Conservation (phyloP, 176 grass and related monocot genomes). For the Pontederia paniculata region DNA sequence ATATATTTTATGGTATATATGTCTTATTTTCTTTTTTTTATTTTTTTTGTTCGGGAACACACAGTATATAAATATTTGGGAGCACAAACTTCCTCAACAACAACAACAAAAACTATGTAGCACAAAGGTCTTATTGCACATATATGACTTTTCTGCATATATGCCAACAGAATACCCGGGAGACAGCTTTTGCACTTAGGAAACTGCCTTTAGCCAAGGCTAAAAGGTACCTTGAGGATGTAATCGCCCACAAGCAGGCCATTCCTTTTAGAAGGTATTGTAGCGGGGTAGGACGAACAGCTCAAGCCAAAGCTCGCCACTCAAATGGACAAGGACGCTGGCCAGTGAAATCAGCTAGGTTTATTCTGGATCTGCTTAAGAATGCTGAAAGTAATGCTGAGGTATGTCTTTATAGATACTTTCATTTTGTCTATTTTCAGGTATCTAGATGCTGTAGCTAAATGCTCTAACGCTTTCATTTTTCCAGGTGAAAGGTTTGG, state of each 20-base stretch:
- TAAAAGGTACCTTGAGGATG: conserved; percentile 83
- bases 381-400: conserved; percentile 74
- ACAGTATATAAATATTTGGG: no score
- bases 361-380: no score
- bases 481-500: conserved; percentile 48
- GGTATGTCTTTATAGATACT: not conserved
- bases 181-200: conserved; percentile 58
- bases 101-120: no score
- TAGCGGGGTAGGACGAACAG: conserved; percentile 67
- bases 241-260: conserved; percentile 77
- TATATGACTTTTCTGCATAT: not conserved
- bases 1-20: no score
- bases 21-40: no score
- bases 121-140: not conserved
- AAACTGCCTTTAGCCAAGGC: conserved; percentile 52
- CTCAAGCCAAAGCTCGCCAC: no score
- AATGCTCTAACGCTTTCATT: not conserved
- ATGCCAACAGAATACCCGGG: conserved; percentile 67
- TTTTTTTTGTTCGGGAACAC: no score
- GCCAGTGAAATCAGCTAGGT: no score
- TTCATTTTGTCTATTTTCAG: not conserved
- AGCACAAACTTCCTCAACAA: no score
- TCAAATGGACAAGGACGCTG: no score
- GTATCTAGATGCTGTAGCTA: not conserved
- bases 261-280: conserved; percentile 81